Percentiles rank a stretch among this genome's conserved stretches.
phyloP scores from a whole-genome alignment of 129 eudicot genomes.

The Arctium lappa region DNA sequence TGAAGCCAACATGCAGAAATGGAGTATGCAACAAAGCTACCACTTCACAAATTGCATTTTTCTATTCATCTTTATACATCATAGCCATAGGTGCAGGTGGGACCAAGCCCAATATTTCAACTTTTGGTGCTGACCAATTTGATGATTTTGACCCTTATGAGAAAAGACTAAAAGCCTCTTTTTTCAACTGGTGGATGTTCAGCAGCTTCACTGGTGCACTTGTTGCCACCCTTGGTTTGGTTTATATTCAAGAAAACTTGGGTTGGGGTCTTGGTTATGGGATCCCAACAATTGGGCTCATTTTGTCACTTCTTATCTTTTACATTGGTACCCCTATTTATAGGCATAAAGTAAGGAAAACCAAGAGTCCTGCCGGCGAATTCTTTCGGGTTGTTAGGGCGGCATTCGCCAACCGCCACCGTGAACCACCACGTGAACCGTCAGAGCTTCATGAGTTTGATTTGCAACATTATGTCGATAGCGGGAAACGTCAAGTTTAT shows the following conservation, averaged over 20 bases:
- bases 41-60: constrained; percentile 59
- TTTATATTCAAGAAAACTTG: constrained; percentile 89
- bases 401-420: constrained; percentile 56
- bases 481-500: constrained; percentile 54
- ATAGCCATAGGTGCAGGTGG: constrained; percentile 94
- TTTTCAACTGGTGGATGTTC: constrained; percentile 99
- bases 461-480: constrained; percentile 41
- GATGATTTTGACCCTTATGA: constrained; percentile 80
- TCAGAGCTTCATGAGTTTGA: constrained; percentile 65
- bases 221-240: constrained; percentile 75
- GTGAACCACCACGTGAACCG: constrained; percentile 34
- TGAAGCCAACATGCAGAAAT: constrained; percentile 67
- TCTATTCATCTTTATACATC: constrained; percentile 76
- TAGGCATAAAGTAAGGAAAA: constrained; percentile 69
- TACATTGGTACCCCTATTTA: constrained; percentile 81
- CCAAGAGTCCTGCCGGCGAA: constrained; percentile 51
- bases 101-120: constrained; percentile 92
- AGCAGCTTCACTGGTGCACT: constrained; percentile 77
- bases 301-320: constrained; percentile 62
- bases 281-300: constrained; percentile 75
- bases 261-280: constrained; percentile 97
- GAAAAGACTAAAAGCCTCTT: constrained; percentile 68
- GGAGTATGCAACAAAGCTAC: constrained; percentile 76
- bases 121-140: constrained; percentile 97
- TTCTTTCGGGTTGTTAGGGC: constrained; percentile 41